Conservation (phyloP, 1,139 yeast species). For the Hyphopichia burtonii region DNA sequence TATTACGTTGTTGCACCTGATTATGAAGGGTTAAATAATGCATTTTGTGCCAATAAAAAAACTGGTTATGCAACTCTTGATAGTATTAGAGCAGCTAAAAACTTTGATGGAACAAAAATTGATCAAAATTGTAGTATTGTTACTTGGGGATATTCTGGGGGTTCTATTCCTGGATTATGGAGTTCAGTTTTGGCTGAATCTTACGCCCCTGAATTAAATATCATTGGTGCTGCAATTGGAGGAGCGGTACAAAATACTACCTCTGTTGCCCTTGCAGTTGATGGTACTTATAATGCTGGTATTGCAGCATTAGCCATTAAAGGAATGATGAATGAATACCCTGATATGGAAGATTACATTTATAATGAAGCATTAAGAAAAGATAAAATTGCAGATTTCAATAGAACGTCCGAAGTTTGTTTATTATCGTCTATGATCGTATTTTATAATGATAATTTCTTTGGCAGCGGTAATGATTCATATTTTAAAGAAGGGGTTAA, state of each 20-base stretch:
- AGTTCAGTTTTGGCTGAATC: constrained; percentile 18
- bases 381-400: constrained; percentile 2
- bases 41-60: constrained; percentile 17
- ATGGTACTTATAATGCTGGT: constrained; percentile 18
- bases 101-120: constrained; percentile 14
- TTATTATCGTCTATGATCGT: background rate
- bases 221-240: constrained; percentile 14
- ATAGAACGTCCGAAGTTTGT: constrained; percentile 7
- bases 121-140: constrained; percentile 12
- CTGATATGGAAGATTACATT: constrained; percentile 8
- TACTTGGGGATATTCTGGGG: constrained; percentile 25
- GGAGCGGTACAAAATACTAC: constrained; percentile 13
- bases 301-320: constrained; percentile 16
- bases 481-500: constrained; percentile 9
- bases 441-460: constrained; percentile 7
- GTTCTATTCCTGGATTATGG: constrained; percentile 21
- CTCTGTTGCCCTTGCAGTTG: constrained; percentile 12
- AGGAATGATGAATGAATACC: constrained; percentile 20
- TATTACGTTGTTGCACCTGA: constrained; percentile 19
- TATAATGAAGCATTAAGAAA: constrained; percentile 1
- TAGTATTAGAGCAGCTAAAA: constrained; percentile 15
- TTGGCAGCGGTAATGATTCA: constrained; percentile 9
- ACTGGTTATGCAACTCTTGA: constrained; percentile 19
- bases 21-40: constrained; percentile 16
- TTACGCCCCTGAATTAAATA: constrained; percentile 22